A percentile compares a stretch with the other conserved stretches of the same genome.
phyloP scores from a whole-genome alignment of 345 rosid species.

The Toxicodendron radicans region DNA sequence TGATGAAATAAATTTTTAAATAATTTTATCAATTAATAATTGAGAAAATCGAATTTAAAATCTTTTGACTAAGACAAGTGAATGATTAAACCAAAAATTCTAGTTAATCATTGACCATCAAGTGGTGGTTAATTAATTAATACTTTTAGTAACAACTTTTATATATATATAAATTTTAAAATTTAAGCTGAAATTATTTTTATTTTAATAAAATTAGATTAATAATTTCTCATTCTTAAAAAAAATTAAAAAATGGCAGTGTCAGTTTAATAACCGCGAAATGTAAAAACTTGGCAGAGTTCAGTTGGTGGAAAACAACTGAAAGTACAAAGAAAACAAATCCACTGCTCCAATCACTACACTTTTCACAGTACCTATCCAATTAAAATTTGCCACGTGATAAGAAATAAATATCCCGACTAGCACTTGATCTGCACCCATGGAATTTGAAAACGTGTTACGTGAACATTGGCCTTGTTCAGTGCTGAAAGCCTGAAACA shows the following conservation, averaged over 20 bases:
- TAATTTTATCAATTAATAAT: too few species aligned
- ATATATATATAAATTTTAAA: too few species aligned
- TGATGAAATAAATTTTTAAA: too few species aligned
- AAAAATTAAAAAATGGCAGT: background rate
- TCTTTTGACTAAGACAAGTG: too few species aligned
- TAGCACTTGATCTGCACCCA: background rate
- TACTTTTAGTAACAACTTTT: too few species aligned
- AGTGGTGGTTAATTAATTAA: too few species aligned
- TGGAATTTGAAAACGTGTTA: background rate
- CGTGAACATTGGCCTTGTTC: background rate
- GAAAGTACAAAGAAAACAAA: background rate
- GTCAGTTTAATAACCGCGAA: conserved; percentile 22
- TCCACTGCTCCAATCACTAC: background rate
- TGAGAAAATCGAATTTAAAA: too few species aligned
- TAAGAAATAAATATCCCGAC: background rate
- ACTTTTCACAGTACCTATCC: accelerated
- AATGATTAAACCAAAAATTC: too few species aligned
- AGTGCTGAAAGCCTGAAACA: too few species aligned
- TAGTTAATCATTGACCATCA: too few species aligned
- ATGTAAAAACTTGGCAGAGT: background rate
- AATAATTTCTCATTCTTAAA: background rate
- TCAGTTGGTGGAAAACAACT: conserved; percentile 2
- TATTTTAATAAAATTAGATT: too few species aligned
- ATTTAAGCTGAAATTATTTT: too few species aligned
- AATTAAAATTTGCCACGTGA: background rate